Conservation (phyloP, 2,329 filamentous ascomycete species). For the Colletotrichum zoysiae region DNA sequence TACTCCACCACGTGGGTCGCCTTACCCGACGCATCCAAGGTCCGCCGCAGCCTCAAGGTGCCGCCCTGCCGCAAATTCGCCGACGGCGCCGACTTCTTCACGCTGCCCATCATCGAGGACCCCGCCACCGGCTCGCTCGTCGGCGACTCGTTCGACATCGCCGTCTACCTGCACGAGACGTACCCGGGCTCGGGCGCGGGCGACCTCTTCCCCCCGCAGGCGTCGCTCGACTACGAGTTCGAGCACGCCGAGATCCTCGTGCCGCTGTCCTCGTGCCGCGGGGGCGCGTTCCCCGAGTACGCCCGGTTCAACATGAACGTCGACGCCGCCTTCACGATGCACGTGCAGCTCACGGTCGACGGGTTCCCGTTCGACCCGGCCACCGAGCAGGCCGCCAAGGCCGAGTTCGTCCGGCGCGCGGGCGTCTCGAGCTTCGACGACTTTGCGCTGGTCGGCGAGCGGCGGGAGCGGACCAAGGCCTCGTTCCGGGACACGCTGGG, state of each 20-base stretch:
- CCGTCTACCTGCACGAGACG: conserved; percentile 66
- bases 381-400: conserved; percentile 57
- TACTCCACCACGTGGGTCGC: conserved; percentile 61
- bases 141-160: conserved; percentile 77
- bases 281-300: conserved; percentile 52
- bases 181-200: conserved; percentile 61
- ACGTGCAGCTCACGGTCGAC: conserved; percentile 55
- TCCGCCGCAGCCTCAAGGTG: conserved; percentile 60
- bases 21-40: conserved; percentile 63
- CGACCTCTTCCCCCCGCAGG: conserved; percentile 61
- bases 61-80: conserved; percentile 65
- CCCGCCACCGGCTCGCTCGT: conserved; percentile 53
- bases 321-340: conserved; percentile 65
- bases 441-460: conserved; percentile 54
- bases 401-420: conserved; percentile 62
- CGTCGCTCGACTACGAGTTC: conserved; percentile 55
- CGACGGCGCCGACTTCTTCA: conserved; percentile 70
- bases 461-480: conserved; percentile 52
- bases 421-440: conserved; percentile 60
- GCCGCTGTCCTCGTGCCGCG: conserved; percentile 53
- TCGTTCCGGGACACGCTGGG: conserved; percentile 58
- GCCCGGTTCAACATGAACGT: conserved; percentile 66
- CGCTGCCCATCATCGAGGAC: conserved; percentile 69
- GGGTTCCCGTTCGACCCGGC: conserved; percentile 65
- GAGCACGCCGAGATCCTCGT: conserved; percentile 44